phyloP scores from a whole-genome alignment of 1,284 basidiomycete species.

The Porodaedalea pini region DNA sequence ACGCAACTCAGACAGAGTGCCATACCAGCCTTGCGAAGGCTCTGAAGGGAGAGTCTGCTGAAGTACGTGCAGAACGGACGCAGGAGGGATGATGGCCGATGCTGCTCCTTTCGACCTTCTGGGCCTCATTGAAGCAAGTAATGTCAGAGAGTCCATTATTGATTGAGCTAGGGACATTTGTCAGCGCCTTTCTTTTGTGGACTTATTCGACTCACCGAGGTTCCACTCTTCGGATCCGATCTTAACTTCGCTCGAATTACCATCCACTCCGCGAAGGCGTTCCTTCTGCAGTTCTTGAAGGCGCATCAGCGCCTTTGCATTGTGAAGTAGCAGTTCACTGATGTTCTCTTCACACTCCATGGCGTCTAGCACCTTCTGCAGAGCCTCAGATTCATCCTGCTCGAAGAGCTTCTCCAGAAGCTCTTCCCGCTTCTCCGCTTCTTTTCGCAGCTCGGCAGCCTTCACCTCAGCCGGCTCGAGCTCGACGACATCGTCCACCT shows the following conservation, averaged over 20 bases:
- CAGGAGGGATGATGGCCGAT: slow-evolving; percentile 53
- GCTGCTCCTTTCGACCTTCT: slow-evolving; percentile 42
- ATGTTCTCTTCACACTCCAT: slow-evolving; percentile 65
- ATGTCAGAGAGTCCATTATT: slow-evolving; percentile 61
- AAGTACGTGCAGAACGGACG: slow-evolving; percentile 58
- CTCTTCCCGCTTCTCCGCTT: slow-evolving; percentile 18
- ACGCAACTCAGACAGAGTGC: slow-evolving; percentile 60
- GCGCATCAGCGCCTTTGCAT: slow-evolving; percentile 55
- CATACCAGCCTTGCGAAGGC: slow-evolving; percentile 64
- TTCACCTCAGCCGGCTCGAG: slow-evolving; percentile 12
- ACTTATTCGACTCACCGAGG: slow-evolving; percentile 47
- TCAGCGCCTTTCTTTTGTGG: slow-evolving; percentile 21
- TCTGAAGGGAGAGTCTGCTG: slow-evolving; percentile 62
- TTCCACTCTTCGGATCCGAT: slow-evolving; percentile 76
- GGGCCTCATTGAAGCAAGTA: slow-evolving; percentile 69
- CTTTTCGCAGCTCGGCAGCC: slow-evolving; percentile 3
- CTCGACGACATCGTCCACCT: slow-evolving; percentile 12
- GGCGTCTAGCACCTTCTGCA: slow-evolving; percentile 55
- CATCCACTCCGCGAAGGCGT: slow-evolving; percentile 46
- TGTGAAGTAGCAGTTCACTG: slow-evolving; percentile 61
- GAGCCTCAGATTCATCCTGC: slow-evolving; percentile 45
- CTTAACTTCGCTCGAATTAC: slow-evolving; percentile 45
- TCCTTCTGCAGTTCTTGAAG: slow-evolving; percentile 60
- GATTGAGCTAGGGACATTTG: slow-evolving; percentile 51
- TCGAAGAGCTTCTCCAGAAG: slow-evolving; percentile 52